Evolutionary conservation across 2,329 filamentous ascomycete genomes (phyloP).

Genomic region (Monilinia laxa): DNA sequence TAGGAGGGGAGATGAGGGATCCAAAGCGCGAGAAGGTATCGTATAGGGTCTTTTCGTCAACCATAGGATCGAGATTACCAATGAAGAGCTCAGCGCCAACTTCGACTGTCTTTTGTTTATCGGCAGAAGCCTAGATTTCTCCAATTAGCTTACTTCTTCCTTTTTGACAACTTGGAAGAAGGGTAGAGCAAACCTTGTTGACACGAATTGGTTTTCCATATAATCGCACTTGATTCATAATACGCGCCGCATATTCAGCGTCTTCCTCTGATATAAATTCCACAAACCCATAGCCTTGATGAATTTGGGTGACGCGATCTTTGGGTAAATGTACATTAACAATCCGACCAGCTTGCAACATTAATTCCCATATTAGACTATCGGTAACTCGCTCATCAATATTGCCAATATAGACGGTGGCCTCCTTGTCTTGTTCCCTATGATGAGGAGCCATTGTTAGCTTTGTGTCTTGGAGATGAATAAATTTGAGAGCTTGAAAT

Average conservation of each 20-base stretch:
- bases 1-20: slow-evolving; percentile 77
- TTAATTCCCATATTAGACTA: slow-evolving; percentile 91
- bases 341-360: slow-evolving; percentile 96
- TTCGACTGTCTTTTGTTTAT: slow-evolving; percentile 90
- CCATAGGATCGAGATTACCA: slow-evolving; percentile 90
- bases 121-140: slow-evolving; percentile 61
- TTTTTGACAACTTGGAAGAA: background rate
- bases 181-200: slow-evolving; percentile 68
- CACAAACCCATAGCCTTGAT: slow-evolving; percentile 98
- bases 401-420: slow-evolving; percentile 96
- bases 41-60: slow-evolving; percentile 93
- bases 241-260: slow-evolving; percentile 92
- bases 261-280: slow-evolving; percentile 95
- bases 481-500: background rate
- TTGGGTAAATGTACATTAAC: slow-evolving; percentile 98
- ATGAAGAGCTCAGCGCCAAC: slow-evolving; percentile 97
- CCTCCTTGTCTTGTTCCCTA: slow-evolving; percentile 97
- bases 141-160: background rate
- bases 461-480: slow-evolving; percentile 24
- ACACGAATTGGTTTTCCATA: slow-evolving; percentile 94
- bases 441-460: slow-evolving; percentile 30
- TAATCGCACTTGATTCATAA: slow-evolving; percentile 93
- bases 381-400: slow-evolving; percentile 95
- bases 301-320: slow-evolving; percentile 93
- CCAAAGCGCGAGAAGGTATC: slow-evolving; percentile 95